phyloP scores from a whole-genome alignment of 306 rosid species.

The Argentina anserina region DNA sequence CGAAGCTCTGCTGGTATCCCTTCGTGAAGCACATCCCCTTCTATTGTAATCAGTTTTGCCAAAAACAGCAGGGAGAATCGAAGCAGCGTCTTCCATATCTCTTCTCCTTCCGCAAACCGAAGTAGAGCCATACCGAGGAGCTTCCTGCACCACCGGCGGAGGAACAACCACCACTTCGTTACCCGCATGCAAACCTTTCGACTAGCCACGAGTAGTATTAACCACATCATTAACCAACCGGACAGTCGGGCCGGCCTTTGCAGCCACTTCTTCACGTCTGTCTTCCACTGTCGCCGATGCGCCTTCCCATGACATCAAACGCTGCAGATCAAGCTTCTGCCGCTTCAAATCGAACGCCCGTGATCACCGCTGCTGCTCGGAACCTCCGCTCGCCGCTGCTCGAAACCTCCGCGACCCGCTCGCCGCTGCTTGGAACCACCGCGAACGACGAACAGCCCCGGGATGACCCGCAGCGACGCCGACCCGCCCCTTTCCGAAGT shows the following conservation, averaged over 20 bases:
- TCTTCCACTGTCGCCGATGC: background rate
- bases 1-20: no score
- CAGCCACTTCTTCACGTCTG: background rate
- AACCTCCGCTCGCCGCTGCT: no score
- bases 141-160: background rate
- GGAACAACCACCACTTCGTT: background rate
- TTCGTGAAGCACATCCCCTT: no score
- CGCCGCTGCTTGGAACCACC: no score
- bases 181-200: background rate
- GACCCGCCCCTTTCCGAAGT: no score
- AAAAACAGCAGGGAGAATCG: conserved; percentile 46
- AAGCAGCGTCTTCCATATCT: conserved; percentile 90
- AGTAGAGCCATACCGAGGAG: conserved; percentile 53
- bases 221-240: background rate
- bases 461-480: no score
- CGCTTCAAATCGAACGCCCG: conserved; percentile 51
- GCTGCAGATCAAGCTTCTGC: conserved; percentile 33
- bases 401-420: no score
- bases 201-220: background rate
- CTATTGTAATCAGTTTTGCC: no score
- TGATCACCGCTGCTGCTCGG: conserved; percentile 2
- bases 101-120: conserved; percentile 88
- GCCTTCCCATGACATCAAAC: conserved; percentile 4
- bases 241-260: background rate
- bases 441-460: no score